phyloP scores from a whole-genome alignment of 768 basidiomycete genomes.

The Psilocybe cubensis region DNA sequence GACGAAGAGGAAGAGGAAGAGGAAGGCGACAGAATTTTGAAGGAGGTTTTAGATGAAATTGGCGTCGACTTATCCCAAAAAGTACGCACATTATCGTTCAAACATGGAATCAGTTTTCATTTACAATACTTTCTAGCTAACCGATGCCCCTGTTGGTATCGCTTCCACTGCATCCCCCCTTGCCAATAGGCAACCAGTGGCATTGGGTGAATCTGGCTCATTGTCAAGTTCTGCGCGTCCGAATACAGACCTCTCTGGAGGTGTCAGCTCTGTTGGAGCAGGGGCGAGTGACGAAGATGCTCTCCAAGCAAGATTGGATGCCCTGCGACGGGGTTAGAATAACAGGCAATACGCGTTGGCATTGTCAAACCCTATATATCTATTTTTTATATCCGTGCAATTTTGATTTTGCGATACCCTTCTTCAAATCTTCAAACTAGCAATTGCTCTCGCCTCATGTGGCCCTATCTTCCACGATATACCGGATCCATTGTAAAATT shows the following conservation, averaged over 20 bases:
- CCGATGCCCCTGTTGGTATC: conserved; percentile 80
- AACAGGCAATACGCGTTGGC: not conserved
- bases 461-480: conserved; percentile 85
- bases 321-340: conserved; percentile 71
- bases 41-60: conserved; percentile 96
- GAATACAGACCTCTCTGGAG: conserved; percentile 38
- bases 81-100: conserved; percentile 37
- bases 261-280: conserved; percentile 41
- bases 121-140: conserved; percentile 56
- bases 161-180: conserved; percentile 62
- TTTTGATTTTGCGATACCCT: conserved; percentile 2
- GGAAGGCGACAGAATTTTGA: conserved; percentile 94
- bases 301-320: conserved; percentile 91
- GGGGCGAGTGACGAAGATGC: conserved; percentile 82
- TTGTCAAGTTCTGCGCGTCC: conserved; percentile 31
- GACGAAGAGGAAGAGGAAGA: conserved; percentile 96
- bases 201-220: conserved; percentile 72
- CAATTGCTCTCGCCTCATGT: conserved; percentile 75
- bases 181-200: conserved; percentile 76
- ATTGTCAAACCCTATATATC: not conserved
- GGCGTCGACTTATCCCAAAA: conserved; percentile 91
- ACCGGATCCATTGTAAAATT: conserved; percentile 93
- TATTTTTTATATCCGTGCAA: not conserved
- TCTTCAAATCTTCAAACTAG: conserved; percentile 56
- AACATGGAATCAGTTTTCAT: not conserved